Evolutionary conservation across 371 early-diverging fungal genomes (phyloP).

Genomic region (Dichotomocladium elegans): DNA sequence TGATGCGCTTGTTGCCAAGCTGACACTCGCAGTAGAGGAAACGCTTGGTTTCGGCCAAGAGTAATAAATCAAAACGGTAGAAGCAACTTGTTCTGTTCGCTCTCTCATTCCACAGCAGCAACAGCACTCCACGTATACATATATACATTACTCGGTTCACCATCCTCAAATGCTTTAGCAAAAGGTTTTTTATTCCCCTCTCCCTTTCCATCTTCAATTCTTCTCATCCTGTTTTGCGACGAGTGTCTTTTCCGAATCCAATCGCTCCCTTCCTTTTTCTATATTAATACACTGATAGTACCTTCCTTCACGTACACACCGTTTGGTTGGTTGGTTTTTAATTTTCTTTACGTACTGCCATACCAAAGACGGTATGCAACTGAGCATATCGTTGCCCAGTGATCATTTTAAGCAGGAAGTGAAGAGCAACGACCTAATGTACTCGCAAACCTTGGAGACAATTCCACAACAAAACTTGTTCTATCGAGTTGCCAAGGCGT

Average conservation of each 20-base stretch:
- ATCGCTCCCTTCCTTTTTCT: too few species aligned
- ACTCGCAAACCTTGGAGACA: too few species aligned
- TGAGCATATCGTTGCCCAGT: too few species aligned
- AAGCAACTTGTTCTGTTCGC: not conserved
- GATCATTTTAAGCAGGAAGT: too few species aligned
- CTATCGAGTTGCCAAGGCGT: too few species aligned
- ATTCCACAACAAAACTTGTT: too few species aligned
- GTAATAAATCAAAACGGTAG: constrained; percentile 28
- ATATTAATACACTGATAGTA: too few species aligned
- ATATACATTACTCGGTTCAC: not conserved
- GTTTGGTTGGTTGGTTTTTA: too few species aligned
- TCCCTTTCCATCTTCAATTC: not conserved
- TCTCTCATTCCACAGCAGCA: not conserved
- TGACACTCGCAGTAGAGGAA: constrained; percentile 92
- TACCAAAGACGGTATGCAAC: too few species aligned
- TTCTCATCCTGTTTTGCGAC: not conserved
- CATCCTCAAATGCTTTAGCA: not conserved
- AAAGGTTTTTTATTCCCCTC: not conserved
- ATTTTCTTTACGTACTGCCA: too few species aligned
- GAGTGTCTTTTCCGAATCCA: not conserved
- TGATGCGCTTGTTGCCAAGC: constrained; percentile 70
- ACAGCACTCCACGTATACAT: not conserved
- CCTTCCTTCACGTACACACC: too few species aligned
- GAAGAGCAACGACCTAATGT: too few species aligned
- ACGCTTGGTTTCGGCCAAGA: constrained; percentile 84